These are phyloP conservation scores for Thamnidium elegans DNA, from an alignment of 192 early-diverging fungal species.

Conservation along the genomic window DNA sequence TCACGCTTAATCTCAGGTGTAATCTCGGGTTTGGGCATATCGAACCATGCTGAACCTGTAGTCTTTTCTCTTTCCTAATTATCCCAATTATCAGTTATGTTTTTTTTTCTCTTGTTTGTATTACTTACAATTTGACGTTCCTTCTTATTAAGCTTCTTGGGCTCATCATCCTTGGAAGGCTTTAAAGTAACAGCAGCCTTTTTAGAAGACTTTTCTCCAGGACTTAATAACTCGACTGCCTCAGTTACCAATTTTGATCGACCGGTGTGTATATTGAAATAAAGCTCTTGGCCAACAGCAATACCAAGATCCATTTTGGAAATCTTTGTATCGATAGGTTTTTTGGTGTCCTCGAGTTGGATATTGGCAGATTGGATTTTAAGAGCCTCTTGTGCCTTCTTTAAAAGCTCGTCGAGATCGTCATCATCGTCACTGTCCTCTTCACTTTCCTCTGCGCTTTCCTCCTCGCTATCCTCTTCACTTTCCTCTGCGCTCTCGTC, in stretches of 20 bases:
- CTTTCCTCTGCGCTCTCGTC: not conserved
- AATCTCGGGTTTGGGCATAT: constrained; percentile 78
- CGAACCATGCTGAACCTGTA: constrained; percentile 75
- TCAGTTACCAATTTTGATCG: constrained; percentile 30
- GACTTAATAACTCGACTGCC: constrained; percentile 32
- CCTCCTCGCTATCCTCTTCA: not conserved
- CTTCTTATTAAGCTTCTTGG: constrained; percentile 30
- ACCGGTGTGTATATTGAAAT: constrained; percentile 32
- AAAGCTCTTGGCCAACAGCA: constrained; percentile 31
- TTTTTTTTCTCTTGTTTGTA: not conserved
- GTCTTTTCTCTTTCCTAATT: constrained; percentile 28
- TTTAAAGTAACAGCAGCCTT: constrained; percentile 30
- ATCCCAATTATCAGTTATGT: not conserved
- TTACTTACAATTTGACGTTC: constrained; percentile 39
- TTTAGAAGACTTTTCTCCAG: constrained; percentile 8
- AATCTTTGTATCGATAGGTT: not conserved
- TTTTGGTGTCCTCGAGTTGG: constrained; percentile 12
- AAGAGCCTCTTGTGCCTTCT: constrained; percentile 40
- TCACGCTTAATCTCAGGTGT: constrained; percentile 90
- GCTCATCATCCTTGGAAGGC: constrained; percentile 35
- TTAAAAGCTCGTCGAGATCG: constrained; percentile 37
- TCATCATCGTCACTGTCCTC: constrained; percentile 32
- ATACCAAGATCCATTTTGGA: constrained; percentile 45
- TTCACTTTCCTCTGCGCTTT: constrained; percentile 2
- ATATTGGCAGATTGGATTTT: constrained; percentile 23